A percentile compares a stretch with the other conserved stretches of the same genome.
Evolutionary conservation across 495 filamentous ascomycete genomes (phyloP).

Genomic region (Penicillium desertorum): DNA sequence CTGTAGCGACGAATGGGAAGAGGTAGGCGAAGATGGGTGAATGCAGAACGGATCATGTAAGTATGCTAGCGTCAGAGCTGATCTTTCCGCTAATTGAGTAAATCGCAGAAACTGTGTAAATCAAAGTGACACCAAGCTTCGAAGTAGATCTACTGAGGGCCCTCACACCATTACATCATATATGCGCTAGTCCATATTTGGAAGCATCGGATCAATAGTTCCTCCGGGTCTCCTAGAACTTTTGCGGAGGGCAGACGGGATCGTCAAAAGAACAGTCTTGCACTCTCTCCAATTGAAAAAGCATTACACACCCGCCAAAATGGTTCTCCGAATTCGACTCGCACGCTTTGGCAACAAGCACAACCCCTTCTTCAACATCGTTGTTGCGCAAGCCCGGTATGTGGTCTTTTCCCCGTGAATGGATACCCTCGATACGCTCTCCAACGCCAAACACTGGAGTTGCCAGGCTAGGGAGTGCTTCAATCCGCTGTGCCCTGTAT

Average conservation of each 20-base stretch:
- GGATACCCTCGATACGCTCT: constrained; percentile 1
- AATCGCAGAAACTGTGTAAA: background rate
- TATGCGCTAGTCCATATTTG: constrained; percentile 32
- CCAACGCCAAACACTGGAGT: background rate
- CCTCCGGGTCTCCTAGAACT: constrained; percentile 31
- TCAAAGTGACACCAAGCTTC: background rate
- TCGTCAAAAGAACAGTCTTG: constrained; percentile 6
- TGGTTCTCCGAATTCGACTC: constrained; percentile 92
- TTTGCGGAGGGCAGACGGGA: constrained; percentile 25
- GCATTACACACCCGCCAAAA: constrained; percentile 39
- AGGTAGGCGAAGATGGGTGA: constrained; percentile 17
- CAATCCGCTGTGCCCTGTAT: background rate
- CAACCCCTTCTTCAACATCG: constrained; percentile 92
- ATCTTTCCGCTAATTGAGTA: background rate
- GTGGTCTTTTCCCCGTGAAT: constrained; percentile 22
- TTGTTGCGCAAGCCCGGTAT: constrained; percentile 93
- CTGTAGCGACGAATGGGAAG: constrained; percentile 26
- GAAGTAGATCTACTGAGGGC: constrained; percentile 11
- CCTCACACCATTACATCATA: constrained; percentile 30
- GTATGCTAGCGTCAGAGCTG: background rate
- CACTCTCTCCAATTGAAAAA: constrained; percentile 4
- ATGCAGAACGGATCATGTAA: constrained; percentile 32
- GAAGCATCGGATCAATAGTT: constrained; percentile 27
- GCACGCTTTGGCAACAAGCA: constrained; percentile 90
- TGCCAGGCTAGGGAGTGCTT: background rate